These are phyloP conservation scores for Penicillium sp. DNA, from an alignment of 2,329 filamentous ascomycete genomes.

Conservation along the genomic window DNA sequence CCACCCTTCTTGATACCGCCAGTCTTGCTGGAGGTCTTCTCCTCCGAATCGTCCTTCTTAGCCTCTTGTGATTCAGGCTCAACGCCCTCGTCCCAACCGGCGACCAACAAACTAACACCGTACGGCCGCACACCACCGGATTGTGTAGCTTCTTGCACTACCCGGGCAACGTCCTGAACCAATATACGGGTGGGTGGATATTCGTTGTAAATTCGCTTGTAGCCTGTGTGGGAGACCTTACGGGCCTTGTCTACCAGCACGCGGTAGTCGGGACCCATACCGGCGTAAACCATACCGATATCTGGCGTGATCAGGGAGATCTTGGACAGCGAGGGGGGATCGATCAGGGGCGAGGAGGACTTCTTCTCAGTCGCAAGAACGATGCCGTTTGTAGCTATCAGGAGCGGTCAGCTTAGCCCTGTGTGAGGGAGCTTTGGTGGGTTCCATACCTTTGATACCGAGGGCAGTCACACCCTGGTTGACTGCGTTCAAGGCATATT, in stretches of 20 bases:
- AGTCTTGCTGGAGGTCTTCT: conserved; percentile 79
- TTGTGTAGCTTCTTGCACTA: conserved; percentile 99
- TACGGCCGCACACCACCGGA: conserved; percentile 96
- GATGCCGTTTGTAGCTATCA: conserved; percentile 90
- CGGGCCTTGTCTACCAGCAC: conserved; percentile 96
- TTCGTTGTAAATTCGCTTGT: conserved; percentile 99
- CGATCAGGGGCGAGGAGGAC: conserved; percentile 94
- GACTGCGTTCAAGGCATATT: conserved; percentile 98
- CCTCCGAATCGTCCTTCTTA: conserved; percentile 54
- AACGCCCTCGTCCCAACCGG: conserved; percentile 96
- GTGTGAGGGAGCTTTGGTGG: background rate
- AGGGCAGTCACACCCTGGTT: conserved; percentile 98
- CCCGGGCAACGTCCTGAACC: conserved; percentile 94
- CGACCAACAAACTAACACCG: conserved; percentile 91
- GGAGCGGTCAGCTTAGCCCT: conserved; percentile 19
- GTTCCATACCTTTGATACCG: conserved; percentile 83
- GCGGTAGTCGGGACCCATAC: conserved; percentile 98
- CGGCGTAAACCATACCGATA: conserved; percentile 99
- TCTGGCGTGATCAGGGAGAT: conserved; percentile 97
- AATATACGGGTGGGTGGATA: conserved; percentile 99
- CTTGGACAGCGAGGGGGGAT: conserved; percentile 91
- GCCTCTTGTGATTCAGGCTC: conserved; percentile 75
- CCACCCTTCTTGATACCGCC: conserved; percentile 94
- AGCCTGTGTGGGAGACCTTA: conserved; percentile 95
- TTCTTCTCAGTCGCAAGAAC: conserved; percentile 99